Evolutionary conservation across 495 filamentous ascomycete species (phyloP), one percentile per base, ranked within the genome.

Genomic region (Penicillium soppii): DNA sequence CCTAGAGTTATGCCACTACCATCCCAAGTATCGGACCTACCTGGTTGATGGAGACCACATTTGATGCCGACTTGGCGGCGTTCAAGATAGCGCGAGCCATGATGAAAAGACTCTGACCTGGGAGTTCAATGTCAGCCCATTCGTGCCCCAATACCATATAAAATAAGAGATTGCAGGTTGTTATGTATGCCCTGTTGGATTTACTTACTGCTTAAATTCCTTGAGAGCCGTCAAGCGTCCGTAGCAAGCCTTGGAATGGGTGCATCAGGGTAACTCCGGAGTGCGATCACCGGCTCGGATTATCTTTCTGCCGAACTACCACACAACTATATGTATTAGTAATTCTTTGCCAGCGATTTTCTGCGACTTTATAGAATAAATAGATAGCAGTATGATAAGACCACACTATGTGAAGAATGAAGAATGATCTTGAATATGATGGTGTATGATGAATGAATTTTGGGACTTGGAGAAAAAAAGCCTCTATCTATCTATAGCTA

Each of bases 51-150:
- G 69, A 56, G 30, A 76, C 43, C 20, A 62, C 74, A 48, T 68
- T 62, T 20, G 68, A 69, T 44, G 72, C 71, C 59, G 70, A 63
- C 57, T 74, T 68, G 51, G 71, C 72, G 57, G 68, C 72, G 52
- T 73, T 74, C 53, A 69, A 37, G 41, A 68, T 47, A 62, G 65
- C 65, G 59, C 71, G 69, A 61, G 69, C 61, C 73, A 76, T 76
- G 47, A 39, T 66, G 63, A 40, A 20, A 49, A 61, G 60, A 65
- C 63, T 62, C 54, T 62, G 56, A 62, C 49, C 59, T 67, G 53
- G 27, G 50, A 21, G 3, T 21, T 36, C 13, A 33, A 36, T 22
- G 42, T 59, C 42, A 59, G 55, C 40, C 16, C 46, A 26, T 39
- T 53, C 27, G n/a, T 25, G 13, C 36, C 16, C 15, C 4, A 42